Percentiles rank a stretch among this genome's conserved stretches.
phyloP scores from a whole-genome alignment of 768 basidiomycete genomes.

The Tylopilus sp. region DNA sequence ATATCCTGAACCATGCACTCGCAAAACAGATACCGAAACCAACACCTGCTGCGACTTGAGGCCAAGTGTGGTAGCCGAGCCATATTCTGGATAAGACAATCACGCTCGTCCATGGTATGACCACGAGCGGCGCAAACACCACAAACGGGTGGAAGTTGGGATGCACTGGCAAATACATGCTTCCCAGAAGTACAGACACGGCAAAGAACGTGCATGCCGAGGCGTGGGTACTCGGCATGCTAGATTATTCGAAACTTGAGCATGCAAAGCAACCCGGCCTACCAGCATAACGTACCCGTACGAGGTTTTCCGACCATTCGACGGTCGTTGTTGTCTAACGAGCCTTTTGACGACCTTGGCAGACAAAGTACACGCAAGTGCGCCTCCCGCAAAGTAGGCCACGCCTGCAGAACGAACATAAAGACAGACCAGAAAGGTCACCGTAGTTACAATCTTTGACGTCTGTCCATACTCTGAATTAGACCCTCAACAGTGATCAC shows the following conservation, averaged over 20 bases:
- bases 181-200: constrained; percentile 56
- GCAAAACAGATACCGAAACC: constrained; percentile 54
- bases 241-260: constrained; percentile 25
- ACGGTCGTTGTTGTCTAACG: constrained; percentile 65
- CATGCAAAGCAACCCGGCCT: not conserved
- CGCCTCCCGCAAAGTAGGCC: constrained; percentile 57
- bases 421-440: constrained; percentile 49
- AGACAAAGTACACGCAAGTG: constrained; percentile 49
- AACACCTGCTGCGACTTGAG: constrained; percentile 61
- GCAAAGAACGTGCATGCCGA: constrained; percentile 65
- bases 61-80: constrained; percentile 75
- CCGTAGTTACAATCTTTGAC: constrained; percentile 49
- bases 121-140: constrained; percentile 41
- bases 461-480: constrained; percentile 41
- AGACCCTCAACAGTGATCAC: not conserved
- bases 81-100: constrained; percentile 65
- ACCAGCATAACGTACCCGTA: constrained; percentile 58
- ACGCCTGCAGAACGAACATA: constrained; percentile 64
- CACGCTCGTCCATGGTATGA: constrained; percentile 51
- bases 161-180: constrained; percentile 57
- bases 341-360: constrained; percentile 60
- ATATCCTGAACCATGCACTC: constrained; percentile 53
- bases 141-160: constrained; percentile 41
- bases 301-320: constrained; percentile 43
- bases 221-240: constrained; percentile 85